A percentile compares a stretch with the other conserved stretches of the same genome.
These are phyloP conservation scores for Stachybotrys elegans DNA, from an alignment of 2,329 filamentous ascomycete species.

Conservation along the genomic window DNA sequence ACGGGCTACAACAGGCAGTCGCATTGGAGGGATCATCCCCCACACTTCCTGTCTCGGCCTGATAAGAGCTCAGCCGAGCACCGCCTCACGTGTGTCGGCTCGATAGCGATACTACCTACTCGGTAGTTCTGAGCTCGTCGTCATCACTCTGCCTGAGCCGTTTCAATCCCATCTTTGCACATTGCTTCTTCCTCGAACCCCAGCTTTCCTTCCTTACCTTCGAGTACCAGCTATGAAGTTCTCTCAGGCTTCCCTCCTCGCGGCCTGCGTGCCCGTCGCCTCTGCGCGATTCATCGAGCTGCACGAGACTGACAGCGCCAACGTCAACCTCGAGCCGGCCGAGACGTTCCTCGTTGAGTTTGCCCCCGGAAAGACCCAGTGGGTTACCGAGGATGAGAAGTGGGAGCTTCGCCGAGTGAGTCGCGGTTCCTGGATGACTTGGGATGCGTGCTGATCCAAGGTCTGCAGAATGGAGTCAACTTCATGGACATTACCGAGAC, in stretches of 20 bases:
- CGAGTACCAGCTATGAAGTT: slow-evolving; percentile 42
- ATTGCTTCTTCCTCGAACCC: slow-evolving; percentile 9
- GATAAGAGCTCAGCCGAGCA: too few species aligned
- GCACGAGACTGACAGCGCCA: slow-evolving; percentile 44
- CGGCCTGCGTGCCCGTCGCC: slow-evolving; percentile 48
- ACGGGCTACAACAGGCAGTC: too few species aligned
- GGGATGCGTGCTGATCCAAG: slow-evolving; percentile 4
- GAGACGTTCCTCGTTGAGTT: slow-evolving; percentile 70
- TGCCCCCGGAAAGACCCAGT: slow-evolving; percentile 73
- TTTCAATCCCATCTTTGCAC: too few species aligned
- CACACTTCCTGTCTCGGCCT: too few species aligned
- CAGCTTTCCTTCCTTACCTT: not conserved
- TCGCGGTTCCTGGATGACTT: slow-evolving; percentile 7
- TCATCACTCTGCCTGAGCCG: too few species aligned
- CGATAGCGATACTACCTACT: too few species aligned
- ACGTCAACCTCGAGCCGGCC: slow-evolving; percentile 40
- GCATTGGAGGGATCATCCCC: too few species aligned
- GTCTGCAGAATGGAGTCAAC: slow-evolving; percentile 67
- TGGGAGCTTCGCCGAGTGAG: slow-evolving; percentile 81
- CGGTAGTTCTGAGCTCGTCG: too few species aligned
- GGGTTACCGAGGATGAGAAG: slow-evolving; percentile 93
- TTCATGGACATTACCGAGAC: slow-evolving; percentile 94
- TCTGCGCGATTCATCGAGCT: slow-evolving; percentile 53
- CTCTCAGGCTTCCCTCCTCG: slow-evolving; percentile 45
- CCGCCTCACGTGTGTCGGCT: too few species aligned